Percentiles rank a stretch among this genome's conserved stretches.
Evolutionary conservation across 2,329 filamentous ascomycete genomes (phyloP).

Genomic region (Lasiodiplodia sp.): DNA sequence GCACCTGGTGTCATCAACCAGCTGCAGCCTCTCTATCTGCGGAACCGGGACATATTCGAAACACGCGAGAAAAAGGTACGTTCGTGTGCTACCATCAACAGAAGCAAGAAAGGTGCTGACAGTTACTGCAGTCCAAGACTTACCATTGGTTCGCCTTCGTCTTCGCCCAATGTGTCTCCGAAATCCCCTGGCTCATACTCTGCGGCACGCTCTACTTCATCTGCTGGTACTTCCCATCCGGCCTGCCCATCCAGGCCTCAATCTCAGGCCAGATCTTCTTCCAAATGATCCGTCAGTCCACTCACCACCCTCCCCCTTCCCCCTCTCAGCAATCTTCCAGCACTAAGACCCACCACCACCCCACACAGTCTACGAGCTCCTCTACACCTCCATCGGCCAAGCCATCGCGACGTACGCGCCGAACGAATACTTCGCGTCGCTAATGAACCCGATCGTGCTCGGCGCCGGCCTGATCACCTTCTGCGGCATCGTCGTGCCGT

Average conservation of each 20-base stretch:
- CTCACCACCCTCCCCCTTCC: too few species aligned
- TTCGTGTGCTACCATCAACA: neutral
- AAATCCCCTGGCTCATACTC: slow-evolving; percentile 71
- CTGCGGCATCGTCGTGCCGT: slow-evolving; percentile 74
- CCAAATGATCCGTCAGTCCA: slow-evolving; percentile 75
- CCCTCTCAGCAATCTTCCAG: too few species aligned
- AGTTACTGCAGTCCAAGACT: slow-evolving; percentile 64
- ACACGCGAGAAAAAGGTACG: neutral
- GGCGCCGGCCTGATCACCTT: slow-evolving; percentile 63
- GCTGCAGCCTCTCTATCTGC: neutral
- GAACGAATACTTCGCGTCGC: slow-evolving; percentile 62
- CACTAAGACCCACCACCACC: too few species aligned
- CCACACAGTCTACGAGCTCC: slow-evolving; percentile 64
- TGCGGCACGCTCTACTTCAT: slow-evolving; percentile 69
- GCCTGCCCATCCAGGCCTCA: slow-evolving; percentile 74
- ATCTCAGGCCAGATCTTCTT: slow-evolving; percentile 73
- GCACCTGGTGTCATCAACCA: neutral
- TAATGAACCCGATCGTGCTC: neutral
- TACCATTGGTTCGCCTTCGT: slow-evolving; percentile 81
- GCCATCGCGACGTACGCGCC: slow-evolving; percentile 70
- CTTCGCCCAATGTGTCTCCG: slow-evolving; percentile 72
- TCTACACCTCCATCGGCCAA: slow-evolving; percentile 5
- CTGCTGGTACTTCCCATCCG: slow-evolving; percentile 79
- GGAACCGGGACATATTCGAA: neutral
- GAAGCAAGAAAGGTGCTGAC: neutral